A percentile compares a stretch with the other conserved stretches of the same genome.
Evolutionary conservation across 306 rosid species (phyloP).

Genomic region (Quercus mongolica): DNA sequence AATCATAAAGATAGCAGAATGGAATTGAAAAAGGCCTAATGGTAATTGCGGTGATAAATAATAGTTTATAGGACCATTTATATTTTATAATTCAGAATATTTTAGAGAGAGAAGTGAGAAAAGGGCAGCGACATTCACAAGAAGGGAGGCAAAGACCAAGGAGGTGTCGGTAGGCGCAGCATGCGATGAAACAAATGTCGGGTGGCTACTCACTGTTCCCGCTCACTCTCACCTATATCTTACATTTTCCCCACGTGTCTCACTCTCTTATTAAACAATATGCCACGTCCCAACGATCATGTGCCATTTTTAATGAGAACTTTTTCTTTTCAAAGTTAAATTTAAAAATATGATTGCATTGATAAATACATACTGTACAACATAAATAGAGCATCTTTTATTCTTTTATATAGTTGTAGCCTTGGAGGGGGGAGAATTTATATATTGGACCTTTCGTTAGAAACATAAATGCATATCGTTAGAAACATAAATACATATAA

Average conservation of each 20-base stretch:
- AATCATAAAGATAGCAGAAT: no score
- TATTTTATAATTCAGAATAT: no score
- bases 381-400: no score
- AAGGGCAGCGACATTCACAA: background rate
- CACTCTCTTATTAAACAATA: background rate
- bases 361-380: no score
- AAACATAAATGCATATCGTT: no score
- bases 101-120: background rate
- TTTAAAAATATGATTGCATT: no score
- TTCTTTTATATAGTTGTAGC: no score
- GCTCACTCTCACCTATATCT: background rate
- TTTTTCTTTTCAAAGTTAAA: no score
- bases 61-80: background rate
- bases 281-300: background rate
- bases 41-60: background rate
- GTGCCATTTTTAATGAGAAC: no score
- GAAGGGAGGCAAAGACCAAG: constrained; percentile 3
- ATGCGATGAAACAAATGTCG: constrained; percentile 18
- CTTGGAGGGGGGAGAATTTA: no score
- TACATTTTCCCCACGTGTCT: constrained; percentile 3
- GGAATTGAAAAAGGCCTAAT: background rate
- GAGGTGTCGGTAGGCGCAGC: constrained; percentile 24
- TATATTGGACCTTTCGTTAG: no score
- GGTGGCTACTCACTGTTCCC: constrained; percentile 4
- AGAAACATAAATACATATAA: no score